Evolutionary conservation across 2,329 filamentous ascomycete species (phyloP), one percentile per base, ranked within the genome.

Genomic region (Aspergillus intermedius): DNA sequence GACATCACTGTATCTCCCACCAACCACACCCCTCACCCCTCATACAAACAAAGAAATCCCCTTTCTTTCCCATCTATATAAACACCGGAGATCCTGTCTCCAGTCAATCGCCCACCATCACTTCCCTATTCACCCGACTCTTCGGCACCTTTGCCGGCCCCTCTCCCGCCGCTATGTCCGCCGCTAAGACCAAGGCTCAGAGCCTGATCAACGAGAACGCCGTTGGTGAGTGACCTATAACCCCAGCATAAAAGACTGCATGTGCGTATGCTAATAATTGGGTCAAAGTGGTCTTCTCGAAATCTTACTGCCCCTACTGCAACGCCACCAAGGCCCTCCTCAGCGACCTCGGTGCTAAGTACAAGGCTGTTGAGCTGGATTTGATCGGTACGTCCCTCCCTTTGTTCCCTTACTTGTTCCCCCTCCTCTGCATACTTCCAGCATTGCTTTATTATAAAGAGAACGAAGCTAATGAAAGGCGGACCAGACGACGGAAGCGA

Each of bases 251-350:
- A 3, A 13, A 13, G 9, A 42, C n/a, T 21, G 32, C n/a, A 12
- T n/a, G 32, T 34, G 15, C 17, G 23, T 12, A 13, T 44, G 28
- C 30, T 17, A 30, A 43, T n/a, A 30, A 43, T 22, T 15, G 6
- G 23, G 23, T 25, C 1, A 25, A 25, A 60, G 87, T 93, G 62
- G 88, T 98, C 68, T 98, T 98, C 80, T 91, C 86, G 74, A 98
- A 98, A 78, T 88, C 86, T 13, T 95, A 89, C 77, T 98, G 93
- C 81, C 90, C 91, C 10, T 94, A 95, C 81, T 97, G 91, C 80
- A 78, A 74, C 50, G 77, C 83, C 51, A 83, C 86, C 60, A 97
- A 97, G 83, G 64, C 77, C 49, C 77, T 88, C 45, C 77, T 98
- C 60, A 80, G 77, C 63, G 76, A 82, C 49, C 60, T 83, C 50